A percentile compares a stretch with the other conserved stretches of the same genome.
Conservation (phyloP, 2,329 filamentous ascomycete genomes). For the Furcasterigmium furcatum region DNA sequence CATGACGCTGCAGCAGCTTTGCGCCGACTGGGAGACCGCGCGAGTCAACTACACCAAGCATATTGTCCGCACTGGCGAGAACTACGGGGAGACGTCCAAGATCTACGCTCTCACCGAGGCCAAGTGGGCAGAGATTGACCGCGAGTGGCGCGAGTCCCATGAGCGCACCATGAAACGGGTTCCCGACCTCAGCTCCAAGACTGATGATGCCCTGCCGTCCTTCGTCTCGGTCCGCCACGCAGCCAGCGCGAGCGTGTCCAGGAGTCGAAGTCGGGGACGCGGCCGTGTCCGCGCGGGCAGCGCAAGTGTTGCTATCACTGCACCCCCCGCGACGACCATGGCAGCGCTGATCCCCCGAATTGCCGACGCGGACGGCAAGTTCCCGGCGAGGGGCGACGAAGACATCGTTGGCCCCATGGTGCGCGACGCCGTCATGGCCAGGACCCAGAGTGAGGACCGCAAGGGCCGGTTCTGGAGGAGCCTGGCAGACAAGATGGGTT, state of each 20-base stretch:
- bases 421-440: conserved; percentile 51
- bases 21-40: conserved; percentile 78
- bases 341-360: conserved; percentile 55
- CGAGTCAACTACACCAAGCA: conserved; percentile 87
- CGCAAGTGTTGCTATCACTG: conserved; percentile 26
- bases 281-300: conserved; percentile 36
- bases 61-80: conserved; percentile 80
- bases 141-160: conserved; percentile 68
- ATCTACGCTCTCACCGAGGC: conserved; percentile 81
- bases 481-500: conserved; percentile 42
- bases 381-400: conserved; percentile 81
- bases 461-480: conserved; percentile 46
- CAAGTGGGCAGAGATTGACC: conserved; percentile 83
- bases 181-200: conserved; percentile 30
- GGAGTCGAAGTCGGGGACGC: conserved; percentile 35
- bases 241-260: conserved; percentile 16
- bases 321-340: conserved; percentile 50
- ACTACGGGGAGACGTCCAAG: conserved; percentile 87
- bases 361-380: conserved; percentile 75
- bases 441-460: conserved; percentile 39
- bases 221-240: conserved; percentile 2
- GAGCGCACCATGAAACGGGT: conserved; percentile 59
- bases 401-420: conserved; percentile 95
- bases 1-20: conserved; percentile 57
- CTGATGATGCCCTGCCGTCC: conserved; percentile 15